A percentile compares a stretch with the other conserved stretches of the same genome.
These are phyloP conservation scores for Penicillium olsonii DNA, from an alignment of 2,329 filamentous ascomycete genomes.

Conservation along the genomic window DNA sequence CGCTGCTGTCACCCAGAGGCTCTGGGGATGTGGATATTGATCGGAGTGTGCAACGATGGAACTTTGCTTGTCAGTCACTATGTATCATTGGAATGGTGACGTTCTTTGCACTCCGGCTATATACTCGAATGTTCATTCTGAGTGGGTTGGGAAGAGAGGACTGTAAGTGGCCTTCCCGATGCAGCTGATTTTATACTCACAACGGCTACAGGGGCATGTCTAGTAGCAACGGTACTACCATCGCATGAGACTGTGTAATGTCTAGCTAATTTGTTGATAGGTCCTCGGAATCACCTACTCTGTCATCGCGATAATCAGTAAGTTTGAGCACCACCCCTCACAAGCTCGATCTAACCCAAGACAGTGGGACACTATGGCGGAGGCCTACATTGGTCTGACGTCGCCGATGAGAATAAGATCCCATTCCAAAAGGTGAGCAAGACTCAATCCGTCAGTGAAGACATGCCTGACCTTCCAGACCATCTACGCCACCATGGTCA, in stretches of 20 bases:
- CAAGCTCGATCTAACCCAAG: conserved; percentile 5
- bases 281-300: conserved; percentile 27
- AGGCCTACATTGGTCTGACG: conserved; percentile 39
- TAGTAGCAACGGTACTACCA: conserved; percentile 12
- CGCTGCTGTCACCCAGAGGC: conserved; percentile 10
- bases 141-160: conserved; percentile 28
- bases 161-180: conserved; percentile 19
- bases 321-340: conserved; percentile 3
- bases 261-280: conserved; percentile 4
- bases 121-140: conserved; percentile 25
- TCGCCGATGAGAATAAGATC: conserved; percentile 29
- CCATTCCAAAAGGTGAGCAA: conserved; percentile 39
- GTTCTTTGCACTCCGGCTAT: conserved; percentile 28
- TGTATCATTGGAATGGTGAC: conserved; percentile 29
- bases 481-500: conserved; percentile 47
- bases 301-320: conserved; percentile 27
- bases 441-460: background rate
- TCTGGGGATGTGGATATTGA: conserved; percentile 14
- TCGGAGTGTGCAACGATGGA: conserved; percentile 27
- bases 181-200: background rate
- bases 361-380: conserved; percentile 39
- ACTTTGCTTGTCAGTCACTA: conserved; percentile 28
- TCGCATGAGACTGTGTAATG: background rate
- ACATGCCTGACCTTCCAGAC: conserved; percentile 26
- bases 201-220: conserved; percentile 17